Percentiles rank a stretch among this genome's conserved stretches.
These are phyloP conservation scores for Seiridium cupressi DNA, from an alignment of 2,329 filamentous ascomycete genomes.

Conservation along the genomic window DNA sequence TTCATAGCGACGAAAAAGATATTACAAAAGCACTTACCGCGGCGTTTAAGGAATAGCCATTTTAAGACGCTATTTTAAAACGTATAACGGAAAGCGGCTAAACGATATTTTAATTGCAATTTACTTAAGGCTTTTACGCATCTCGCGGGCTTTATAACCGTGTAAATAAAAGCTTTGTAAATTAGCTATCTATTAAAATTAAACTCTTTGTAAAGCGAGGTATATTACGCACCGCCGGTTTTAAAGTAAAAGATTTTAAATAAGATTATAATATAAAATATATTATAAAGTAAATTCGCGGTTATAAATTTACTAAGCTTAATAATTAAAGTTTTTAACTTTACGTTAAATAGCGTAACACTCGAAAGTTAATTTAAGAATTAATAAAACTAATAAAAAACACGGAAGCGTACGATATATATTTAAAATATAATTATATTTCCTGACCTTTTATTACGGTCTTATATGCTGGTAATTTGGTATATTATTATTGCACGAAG, in stretches of 20 bases:
- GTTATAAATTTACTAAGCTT: not conserved
- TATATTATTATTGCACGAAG: too few relatives aligned
- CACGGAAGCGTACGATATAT: not conserved
- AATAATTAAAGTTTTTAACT: not conserved
- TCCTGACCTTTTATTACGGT: too few relatives aligned
- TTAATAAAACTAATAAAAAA: not conserved
- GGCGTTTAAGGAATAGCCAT: conserved; percentile 1
- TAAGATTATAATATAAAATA: not conserved
- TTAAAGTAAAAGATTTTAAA: not conserved
- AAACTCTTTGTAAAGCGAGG: not conserved
- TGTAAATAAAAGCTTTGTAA: not conserved
- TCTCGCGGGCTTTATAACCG: not conserved
- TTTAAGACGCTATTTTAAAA: conserved; percentile 1
- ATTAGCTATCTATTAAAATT: too few relatives aligned
- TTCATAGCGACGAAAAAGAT: not conserved
- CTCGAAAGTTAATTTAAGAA: not conserved
- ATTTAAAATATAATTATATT: not conserved
- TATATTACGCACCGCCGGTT: not conserved
- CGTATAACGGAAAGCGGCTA: not conserved
- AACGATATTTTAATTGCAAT: not conserved
- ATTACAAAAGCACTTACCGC: not conserved
- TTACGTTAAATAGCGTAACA: not conserved
- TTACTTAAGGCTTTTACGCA: not conserved
- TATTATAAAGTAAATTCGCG: not conserved
- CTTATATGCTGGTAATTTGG: too few relatives aligned